Conservation (phyloP, 2,329 filamentous ascomycete genomes). For the Colletotrichum sp. region DNA sequence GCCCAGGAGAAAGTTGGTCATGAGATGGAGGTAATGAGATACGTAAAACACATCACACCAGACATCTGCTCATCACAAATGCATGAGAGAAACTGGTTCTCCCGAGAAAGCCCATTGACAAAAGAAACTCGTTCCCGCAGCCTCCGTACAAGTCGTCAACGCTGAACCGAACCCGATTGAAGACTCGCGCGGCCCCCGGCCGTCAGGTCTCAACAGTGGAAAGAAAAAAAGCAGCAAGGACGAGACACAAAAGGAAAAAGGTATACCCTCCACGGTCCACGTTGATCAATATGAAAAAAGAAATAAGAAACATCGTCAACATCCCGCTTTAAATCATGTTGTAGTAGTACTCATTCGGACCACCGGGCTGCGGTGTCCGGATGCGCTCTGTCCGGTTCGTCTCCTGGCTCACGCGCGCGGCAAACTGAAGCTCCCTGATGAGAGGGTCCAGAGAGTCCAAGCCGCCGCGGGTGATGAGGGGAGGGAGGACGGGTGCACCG, state of each 20-base stretch:
- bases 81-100: neutral
- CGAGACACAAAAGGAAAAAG: neutral
- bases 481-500: neutral
- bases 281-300: neutral
- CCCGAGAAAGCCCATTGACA: neutral
- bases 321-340: slow-evolving; percentile 3
- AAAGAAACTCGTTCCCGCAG: neutral
- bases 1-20: neutral
- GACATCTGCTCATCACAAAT: neutral
- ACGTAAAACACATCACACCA: neutral
- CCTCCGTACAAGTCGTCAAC: neutral
- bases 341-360: neutral
- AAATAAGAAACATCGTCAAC: neutral
- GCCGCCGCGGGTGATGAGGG: slow-evolving; percentile 24
- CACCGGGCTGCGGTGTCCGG: neutral
- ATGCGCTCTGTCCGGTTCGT: neutral
- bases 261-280: neutral
- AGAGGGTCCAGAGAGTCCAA: slow-evolving; percentile 48
- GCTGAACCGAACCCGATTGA: neutral
- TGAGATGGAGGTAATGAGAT: neutral
- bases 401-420: slow-evolving; percentile 20
- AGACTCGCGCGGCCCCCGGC: neutral
- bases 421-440: slow-evolving; percentile 44
- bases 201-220: neutral
- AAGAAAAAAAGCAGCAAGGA: neutral